Percentiles rank a stretch among this genome's conserved stretches.
Evolutionary conservation across 2,329 filamentous ascomycete genomes (phyloP).

Genomic region (Pseudodiploospora longispora): DNA sequence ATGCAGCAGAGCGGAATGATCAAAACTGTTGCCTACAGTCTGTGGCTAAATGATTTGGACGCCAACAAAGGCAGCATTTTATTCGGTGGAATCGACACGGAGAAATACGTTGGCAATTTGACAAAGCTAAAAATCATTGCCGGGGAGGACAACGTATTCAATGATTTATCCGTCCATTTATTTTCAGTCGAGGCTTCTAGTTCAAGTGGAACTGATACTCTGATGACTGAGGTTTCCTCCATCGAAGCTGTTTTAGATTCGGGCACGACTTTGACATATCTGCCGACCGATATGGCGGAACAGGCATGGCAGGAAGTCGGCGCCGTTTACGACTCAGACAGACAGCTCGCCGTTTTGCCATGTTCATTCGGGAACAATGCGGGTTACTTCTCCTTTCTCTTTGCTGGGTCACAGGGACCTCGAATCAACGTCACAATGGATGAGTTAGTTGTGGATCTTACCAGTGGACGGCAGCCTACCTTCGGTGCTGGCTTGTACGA

Average conservation of each 20-base stretch:
- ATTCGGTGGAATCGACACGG: constrained; percentile 73
- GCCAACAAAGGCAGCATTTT: constrained; percentile 62
- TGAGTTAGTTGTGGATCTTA: constrained; percentile 45
- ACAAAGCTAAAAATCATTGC: constrained; percentile 48
- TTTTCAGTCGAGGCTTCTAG: constrained; percentile 41
- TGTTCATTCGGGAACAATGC: constrained; percentile 37
- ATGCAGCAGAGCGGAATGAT: constrained; percentile 57
- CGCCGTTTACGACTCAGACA: constrained; percentile 33
- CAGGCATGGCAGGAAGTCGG: constrained; percentile 49
- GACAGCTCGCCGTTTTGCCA: constrained; percentile 37
- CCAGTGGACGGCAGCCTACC: constrained; percentile 20
- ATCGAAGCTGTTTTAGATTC: constrained; percentile 64
- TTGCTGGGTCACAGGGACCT: constrained; percentile 40
- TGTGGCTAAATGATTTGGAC: constrained; percentile 56
- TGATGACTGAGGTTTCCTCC: constrained; percentile 35
- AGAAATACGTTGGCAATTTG: constrained; percentile 60
- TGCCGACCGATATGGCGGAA: constrained; percentile 52
- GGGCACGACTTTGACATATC: constrained; percentile 63
- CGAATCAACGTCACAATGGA: constrained; percentile 45
- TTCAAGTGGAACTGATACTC: constrained; percentile 38
- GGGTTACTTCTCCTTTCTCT: constrained; percentile 47
- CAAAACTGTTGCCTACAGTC: constrained; percentile 59
- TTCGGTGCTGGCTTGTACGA: constrained; percentile 34
- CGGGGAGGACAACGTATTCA: constrained; percentile 33
- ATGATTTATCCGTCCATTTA: constrained; percentile 40